Base-by-base conservation (phyloP, 2,329 filamentous ascomycete species). In the Aspergillus awamori region DNA sequence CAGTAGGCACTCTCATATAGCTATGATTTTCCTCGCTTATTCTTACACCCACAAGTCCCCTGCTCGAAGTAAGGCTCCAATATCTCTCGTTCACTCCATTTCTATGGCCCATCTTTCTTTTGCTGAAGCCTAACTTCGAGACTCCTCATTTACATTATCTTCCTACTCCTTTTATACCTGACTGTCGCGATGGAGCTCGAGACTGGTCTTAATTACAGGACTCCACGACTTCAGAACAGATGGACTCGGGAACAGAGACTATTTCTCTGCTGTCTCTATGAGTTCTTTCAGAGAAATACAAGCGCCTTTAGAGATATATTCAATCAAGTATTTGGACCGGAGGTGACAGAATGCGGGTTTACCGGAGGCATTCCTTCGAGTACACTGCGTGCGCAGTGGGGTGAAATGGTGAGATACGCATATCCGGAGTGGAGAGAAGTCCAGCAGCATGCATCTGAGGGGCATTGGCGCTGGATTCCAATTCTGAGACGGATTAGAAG, bases 371-470 rank as follows among this genome's bases (percentile, higher is more conserved):
- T 70, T 33, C 41, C 66, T 3, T 58, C 38, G 4, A 28, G 4
- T 0, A 64, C 57, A 0, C 24, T 76, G 0, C 6, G 61, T 2
- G n/a, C 64, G 0, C 74, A 76, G 33, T 72, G 68, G 66, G 7
- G 8, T 5, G 63, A 65, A 13, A 60, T 78, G 57, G 58, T 53
- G 11, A 15, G 56, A 2, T 28, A 53, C 0, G 53, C 63, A 0
- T 49, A 72, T 30, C 30, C 48, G 1, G 61, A 73, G 0, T 77
- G 69, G 70, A 36, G 54, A 0, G 52, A 65, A 24, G 70, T 75
- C 0, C 68, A 75, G 7, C 30, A 62, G 0, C 67, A 68, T 0
- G 56, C 60, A 2, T 74, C 71, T 30, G 48, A 48, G 2, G 63
- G 26, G 3, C 56, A 62, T 26, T 63, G 30, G 1, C 48, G 56